Conservation (phyloP, 176 grass and related monocot genomes). For the Avena eriantha region DNA sequence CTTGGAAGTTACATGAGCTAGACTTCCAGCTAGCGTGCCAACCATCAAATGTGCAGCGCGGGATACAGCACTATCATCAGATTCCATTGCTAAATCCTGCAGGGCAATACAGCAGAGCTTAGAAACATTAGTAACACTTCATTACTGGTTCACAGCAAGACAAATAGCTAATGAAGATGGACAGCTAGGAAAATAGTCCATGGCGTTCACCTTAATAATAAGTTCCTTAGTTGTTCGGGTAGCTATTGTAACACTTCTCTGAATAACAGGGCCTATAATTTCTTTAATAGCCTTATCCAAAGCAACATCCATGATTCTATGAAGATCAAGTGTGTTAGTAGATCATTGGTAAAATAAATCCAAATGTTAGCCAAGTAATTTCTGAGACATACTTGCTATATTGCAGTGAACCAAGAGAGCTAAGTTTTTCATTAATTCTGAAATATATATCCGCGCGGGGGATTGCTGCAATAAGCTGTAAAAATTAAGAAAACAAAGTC, state of each 20-base stretch:
- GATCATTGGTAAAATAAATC: slow-evolving; percentile 34
- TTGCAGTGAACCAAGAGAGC: slow-evolving; percentile 77
- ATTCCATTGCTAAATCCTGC: slow-evolving; percentile 92
- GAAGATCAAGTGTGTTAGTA: slow-evolving; percentile 25
- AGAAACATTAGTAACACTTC: slow-evolving; percentile 14
- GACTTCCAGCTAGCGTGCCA: slow-evolving; percentile 91
- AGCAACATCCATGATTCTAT: slow-evolving; percentile 89
- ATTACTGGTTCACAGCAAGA: neutral
- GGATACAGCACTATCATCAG: slow-evolving; percentile 74
- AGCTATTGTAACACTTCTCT: slow-evolving; percentile 97
- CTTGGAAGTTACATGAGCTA: slow-evolving; percentile 99
- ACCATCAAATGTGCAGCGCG: slow-evolving; percentile 94
- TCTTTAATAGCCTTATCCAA: slow-evolving; percentile 95
- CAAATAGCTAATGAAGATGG: slow-evolving; percentile 2
- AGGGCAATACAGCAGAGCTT: slow-evolving; percentile 19
- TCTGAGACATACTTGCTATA: slow-evolving; percentile 69
- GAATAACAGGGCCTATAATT: slow-evolving; percentile 94
- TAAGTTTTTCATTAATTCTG: slow-evolving; percentile 93
- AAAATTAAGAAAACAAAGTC: slow-evolving; percentile 42
- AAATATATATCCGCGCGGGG: slow-evolving; percentile 83
- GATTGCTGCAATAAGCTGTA: slow-evolving; percentile 87
- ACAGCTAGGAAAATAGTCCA: neutral
- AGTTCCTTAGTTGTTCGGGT: slow-evolving; percentile 95
- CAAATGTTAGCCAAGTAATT: slow-evolving; percentile 8
- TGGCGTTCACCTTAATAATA: slow-evolving; percentile 72